Evolutionary conservation across 306 rosid species (phyloP).

Genomic region (Prunus davidiana): DNA sequence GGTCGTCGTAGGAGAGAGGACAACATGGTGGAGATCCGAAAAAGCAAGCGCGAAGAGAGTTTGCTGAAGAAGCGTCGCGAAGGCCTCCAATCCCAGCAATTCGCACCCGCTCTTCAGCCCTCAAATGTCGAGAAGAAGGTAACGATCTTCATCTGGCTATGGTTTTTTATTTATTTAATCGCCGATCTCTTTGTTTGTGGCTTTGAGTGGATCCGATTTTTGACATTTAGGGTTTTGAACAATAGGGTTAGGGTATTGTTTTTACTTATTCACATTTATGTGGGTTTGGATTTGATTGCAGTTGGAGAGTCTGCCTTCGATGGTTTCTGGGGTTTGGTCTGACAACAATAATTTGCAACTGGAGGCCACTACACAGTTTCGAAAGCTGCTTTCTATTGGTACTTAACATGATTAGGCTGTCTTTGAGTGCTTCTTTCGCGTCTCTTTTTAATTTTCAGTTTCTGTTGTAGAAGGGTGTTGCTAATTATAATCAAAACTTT

Average conservation of each 20-base stretch:
- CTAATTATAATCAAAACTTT: neutral
- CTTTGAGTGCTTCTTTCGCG: neutral
- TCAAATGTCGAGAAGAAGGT: slow-evolving; percentile 77
- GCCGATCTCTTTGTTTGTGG: neutral
- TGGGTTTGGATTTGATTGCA: slow-evolving; percentile 31
- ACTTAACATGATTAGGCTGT: neutral
- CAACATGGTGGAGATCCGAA: slow-evolving; percentile 92
- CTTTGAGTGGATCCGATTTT: slow-evolving; percentile 3
- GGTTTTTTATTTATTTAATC: neutral
- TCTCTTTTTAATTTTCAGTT: slow-evolving; percentile 3
- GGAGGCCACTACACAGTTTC: slow-evolving; percentile 81
- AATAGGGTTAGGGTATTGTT: neutral
- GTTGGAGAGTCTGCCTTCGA: slow-evolving; percentile 88
- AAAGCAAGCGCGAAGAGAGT: slow-evolving; percentile 89
- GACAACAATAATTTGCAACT: slow-evolving; percentile 59
- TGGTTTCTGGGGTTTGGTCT: slow-evolving; percentile 84
- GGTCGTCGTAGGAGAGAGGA: slow-evolving; percentile 92
- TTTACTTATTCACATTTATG: neutral
- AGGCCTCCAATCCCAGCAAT: slow-evolving; percentile 76
- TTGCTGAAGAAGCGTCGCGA: slow-evolving; percentile 86
- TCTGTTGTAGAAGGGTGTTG: neutral
- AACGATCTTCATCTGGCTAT: neutral
- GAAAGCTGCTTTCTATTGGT: slow-evolving; percentile 90
- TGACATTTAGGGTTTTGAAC: neutral
- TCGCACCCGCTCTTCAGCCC: slow-evolving; percentile 43